Evolutionary conservation across 805 yeast species (phyloP).

Genomic region (Teunomyces lycoperdinae): DNA sequence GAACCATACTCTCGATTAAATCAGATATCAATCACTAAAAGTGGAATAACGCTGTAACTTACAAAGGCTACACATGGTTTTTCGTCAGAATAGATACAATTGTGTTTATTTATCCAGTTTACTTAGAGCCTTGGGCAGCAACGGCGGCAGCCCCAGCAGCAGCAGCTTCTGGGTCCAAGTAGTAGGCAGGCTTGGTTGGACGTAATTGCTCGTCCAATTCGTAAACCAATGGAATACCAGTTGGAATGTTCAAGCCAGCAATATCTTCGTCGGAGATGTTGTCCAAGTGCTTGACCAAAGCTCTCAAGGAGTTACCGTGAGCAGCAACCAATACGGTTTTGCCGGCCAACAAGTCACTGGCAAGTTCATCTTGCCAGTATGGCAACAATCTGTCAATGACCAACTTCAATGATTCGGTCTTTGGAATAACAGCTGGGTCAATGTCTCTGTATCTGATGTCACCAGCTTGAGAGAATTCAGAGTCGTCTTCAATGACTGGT

Average conservation of each 20-base stretch:
- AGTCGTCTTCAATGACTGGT: constrained; percentile 74
- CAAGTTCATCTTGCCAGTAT: constrained; percentile 91
- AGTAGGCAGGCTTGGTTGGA: constrained; percentile 91
- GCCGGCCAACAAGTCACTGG: constrained; percentile 77
- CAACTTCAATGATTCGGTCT: constrained; percentile 90
- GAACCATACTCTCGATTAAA: neutral
- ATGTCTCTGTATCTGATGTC: constrained; percentile 83
- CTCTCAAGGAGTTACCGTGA: constrained; percentile 98
- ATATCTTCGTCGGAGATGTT: constrained; percentile 87
- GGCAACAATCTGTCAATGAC: constrained; percentile 96
- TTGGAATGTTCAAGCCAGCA: constrained; percentile 94
- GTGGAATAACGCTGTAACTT: too few species aligned
- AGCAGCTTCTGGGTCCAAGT: constrained; percentile 99
- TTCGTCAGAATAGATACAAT: neutral
- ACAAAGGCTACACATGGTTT: too few species aligned
- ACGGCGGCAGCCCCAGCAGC: constrained; percentile 99
- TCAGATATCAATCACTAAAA: too few species aligned
- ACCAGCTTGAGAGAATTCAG: constrained; percentile 79
- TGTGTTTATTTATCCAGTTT: neutral
- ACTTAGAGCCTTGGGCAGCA: constrained; percentile 81
- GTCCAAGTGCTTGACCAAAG: constrained; percentile 92
- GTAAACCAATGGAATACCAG: constrained; percentile 97
- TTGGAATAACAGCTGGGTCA: constrained; percentile 85
- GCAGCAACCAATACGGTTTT: constrained; percentile 94
- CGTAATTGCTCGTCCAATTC: constrained; percentile 84